Percentiles rank a stretch among this genome's conserved stretches.
These are phyloP conservation scores for Xylariomycetidae sp. DNA, from an alignment of 2,329 filamentous ascomycete genomes.

Conservation along the genomic window DNA sequence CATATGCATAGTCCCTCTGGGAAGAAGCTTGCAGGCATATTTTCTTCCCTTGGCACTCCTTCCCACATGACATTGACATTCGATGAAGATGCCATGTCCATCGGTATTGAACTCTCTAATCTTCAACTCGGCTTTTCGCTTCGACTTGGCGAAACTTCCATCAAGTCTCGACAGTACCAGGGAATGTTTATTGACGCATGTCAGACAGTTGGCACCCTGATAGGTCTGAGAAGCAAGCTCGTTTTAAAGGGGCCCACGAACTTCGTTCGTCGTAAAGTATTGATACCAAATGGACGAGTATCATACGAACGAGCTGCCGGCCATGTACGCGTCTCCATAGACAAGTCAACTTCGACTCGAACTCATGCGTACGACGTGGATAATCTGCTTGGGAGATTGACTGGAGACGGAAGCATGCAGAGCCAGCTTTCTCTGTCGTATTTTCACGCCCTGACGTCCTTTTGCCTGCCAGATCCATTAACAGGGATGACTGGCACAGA, in stretches of 20 bases:
- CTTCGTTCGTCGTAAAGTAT: conserved; percentile 10
- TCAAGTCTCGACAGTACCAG: conserved; percentile 45
- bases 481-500: conserved; percentile 50
- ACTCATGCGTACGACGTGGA: conserved; percentile 41
- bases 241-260: conserved; percentile 31
- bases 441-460: conserved; percentile 51
- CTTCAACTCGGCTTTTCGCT: conserved; percentile 44
- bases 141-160: conserved; percentile 7
- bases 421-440: conserved; percentile 48
- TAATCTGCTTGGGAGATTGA: conserved; percentile 40
- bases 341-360: conserved; percentile 4
- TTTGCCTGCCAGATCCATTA: conserved; percentile 45
- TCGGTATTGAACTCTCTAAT: conserved; percentile 35
- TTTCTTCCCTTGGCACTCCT: not conserved
- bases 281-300: conserved; percentile 15
- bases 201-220: conserved; percentile 42
- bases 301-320: not conserved
- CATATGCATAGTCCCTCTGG: too few relatives aligned
- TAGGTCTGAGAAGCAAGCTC: conserved; percentile 46
- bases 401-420: conserved; percentile 44
- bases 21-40: too few relatives aligned
- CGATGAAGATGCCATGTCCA: not conserved
- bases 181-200: conserved; percentile 43
- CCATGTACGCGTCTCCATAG: conserved; percentile 9
- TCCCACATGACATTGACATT: not conserved